Base-by-base conservation (phyloP, 176 grass and related monocot species). In the Pontederia crassipes region DNA sequence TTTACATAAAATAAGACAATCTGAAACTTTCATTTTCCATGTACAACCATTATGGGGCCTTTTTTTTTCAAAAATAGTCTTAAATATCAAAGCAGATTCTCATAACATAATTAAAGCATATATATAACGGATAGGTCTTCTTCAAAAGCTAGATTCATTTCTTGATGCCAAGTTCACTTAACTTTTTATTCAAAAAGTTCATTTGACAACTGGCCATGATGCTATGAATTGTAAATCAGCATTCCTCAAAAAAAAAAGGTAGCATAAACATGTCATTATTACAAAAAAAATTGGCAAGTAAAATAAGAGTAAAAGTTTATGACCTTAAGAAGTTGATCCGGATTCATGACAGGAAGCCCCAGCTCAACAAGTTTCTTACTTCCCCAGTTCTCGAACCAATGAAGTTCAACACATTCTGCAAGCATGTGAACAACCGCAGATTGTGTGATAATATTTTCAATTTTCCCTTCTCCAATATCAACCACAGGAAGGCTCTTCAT, bases 401-500 rank as follows among this genome's bases (percentile, higher is more conserved):
- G 69, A 75, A 89, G 82, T 13, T 85, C 94, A 72, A 80, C 88
- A 77, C 94, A 98, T 74, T 98, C 94, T 56, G 82, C 94, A 59
- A 98, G 85, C 82, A 98, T 98, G 76, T 98, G 94, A 51, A 98
- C 79, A 7, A 93, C 88, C 0, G 72, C 81, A 57, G 94, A 92
- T 61, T 98, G 94, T 26, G 94, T 98, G 55, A 93, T 74, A 55
- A 98, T 83, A 79, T 98, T 98, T 74, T 85, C 94, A 49, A 98
- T 89, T 63, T 83, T 83, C 67, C 89, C 85, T 73, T 83, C 76
- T n/a, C 77, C 82, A 10, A 93, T 74, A 74, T 93, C 79, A 66
- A 98, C 88, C 0, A 98, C 88, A 49, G 88, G 94, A 13, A 98
- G 88, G 58, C 88, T 98, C 68, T 98, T 98, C 85, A 98, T 85